phyloP scores from a whole-genome alignment of 768 basidiomycete genomes.

The Cantharellus anzutake region DNA sequence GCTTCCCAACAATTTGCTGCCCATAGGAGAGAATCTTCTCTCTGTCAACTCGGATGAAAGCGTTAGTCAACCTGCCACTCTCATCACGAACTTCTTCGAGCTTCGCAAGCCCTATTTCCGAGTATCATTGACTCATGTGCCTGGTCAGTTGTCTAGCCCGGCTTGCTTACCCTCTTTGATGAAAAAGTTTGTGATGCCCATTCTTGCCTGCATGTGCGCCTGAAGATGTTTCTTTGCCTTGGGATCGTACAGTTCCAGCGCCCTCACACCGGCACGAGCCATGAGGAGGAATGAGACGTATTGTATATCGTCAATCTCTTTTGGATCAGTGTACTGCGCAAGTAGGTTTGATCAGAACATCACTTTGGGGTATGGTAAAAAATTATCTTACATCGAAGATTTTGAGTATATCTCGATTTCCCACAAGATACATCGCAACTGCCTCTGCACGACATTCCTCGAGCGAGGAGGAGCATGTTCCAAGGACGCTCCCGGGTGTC shows the following conservation, averaged over 20 bases:
- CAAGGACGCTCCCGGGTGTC: slow-evolving; percentile 62
- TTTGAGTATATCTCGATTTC: slow-evolving; percentile 54
- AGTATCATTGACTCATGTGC: background rate
- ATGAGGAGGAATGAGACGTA: slow-evolving; percentile 68
- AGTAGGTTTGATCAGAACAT: background rate
- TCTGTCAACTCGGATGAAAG: slow-evolving; percentile 60
- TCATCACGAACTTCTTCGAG: slow-evolving; percentile 47
- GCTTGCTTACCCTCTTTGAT: slow-evolving; percentile 34
- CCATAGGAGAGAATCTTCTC: slow-evolving; percentile 45
- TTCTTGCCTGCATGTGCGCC: slow-evolving; percentile 68
- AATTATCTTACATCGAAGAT: slow-evolving; percentile 49
- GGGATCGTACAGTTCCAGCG: slow-evolving; percentile 71
- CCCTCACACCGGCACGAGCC: slow-evolving; percentile 63
- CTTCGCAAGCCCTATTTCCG: slow-evolving; percentile 24
- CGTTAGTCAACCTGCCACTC: slow-evolving; percentile 40
- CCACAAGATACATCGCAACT: slow-evolving; percentile 61
- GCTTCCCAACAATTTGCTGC: slow-evolving; percentile 44
- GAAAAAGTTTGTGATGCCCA: slow-evolving; percentile 70
- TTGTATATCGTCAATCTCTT: slow-evolving; percentile 61
- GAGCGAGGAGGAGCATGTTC: slow-evolving; percentile 77
- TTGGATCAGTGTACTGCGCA: slow-evolving; percentile 39
- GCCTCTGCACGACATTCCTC: slow-evolving; percentile 89
- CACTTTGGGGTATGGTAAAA: background rate
- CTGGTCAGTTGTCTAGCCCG: background rate
- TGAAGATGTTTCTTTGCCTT: slow-evolving; percentile 67